phyloP scores from a whole-genome alignment of 768 basidiomycete species.

The Russula griseocarnosa region DNA sequence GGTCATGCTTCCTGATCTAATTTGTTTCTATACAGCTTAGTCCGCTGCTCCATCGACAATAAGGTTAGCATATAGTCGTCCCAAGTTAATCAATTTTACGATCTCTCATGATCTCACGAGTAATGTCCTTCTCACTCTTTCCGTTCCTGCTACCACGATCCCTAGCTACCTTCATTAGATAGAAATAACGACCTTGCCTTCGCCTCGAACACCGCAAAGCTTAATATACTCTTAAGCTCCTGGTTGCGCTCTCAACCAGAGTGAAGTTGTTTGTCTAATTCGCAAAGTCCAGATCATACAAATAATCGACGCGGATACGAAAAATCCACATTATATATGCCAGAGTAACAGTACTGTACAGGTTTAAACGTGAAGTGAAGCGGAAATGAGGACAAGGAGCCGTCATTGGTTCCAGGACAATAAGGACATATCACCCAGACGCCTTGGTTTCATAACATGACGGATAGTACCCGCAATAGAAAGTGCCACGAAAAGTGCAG shows the following conservation, averaged over 20 bases:
- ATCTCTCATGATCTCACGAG: background rate
- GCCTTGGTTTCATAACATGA: conserved; percentile 90
- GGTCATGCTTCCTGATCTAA: background rate
- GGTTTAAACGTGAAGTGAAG: background rate
- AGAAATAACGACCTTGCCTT: background rate
- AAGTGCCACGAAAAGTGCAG: conserved; percentile 81
- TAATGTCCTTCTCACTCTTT: background rate
- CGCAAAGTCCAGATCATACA: background rate
- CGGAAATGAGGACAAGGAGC: background rate
- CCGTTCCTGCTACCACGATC: background rate
- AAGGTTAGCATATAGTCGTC: background rate
- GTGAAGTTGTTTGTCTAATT: background rate
- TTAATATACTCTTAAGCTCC: background rate
- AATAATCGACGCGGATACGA: background rate
- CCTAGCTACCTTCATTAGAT: background rate
- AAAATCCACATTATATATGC: conserved; percentile 7
- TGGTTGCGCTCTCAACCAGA: too few relatives aligned
- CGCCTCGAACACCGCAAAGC: background rate
- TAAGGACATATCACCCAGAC: conserved; percentile 81
- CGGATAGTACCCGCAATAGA: conserved; percentile 86
- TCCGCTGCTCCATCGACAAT: conserved; percentile 22
- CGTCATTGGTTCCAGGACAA: conserved; percentile 76
- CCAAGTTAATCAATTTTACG: background rate
- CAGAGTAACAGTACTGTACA: conserved; percentile 13
- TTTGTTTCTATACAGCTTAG: conserved; percentile 13